Evolutionary conservation across 2,329 filamentous ascomycete species (phyloP), one percentile per base, ranked within the genome.

Genomic region (Fusarium nematophilum): DNA sequence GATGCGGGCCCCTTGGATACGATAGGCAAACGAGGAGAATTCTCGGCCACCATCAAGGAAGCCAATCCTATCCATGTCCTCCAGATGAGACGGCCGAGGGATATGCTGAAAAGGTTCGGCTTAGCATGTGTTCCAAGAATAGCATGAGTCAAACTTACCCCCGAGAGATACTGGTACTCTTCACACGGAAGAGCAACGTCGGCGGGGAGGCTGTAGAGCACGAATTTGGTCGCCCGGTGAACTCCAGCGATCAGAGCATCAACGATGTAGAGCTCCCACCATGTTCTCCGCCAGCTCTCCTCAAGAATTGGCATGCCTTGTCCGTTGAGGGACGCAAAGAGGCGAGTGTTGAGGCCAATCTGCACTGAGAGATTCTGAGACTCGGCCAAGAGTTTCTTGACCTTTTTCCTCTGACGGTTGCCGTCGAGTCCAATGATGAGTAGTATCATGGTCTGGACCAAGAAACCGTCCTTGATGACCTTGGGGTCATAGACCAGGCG

Each of bases 21-120:
- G 87, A 72, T 96, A 96, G 5, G 90, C 83, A 71, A 91, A 95
- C 0, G 93, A 96, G 0, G 92, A 95, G 72, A 93, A 96, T 23
- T 83, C 80, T 33, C 85, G 82, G 8, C 88, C 83, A 38, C 89
- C 86, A 15, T 87, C 87, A 0, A 84, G 83, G 65, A 95, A 93
- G n/a, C 91, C 82, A 47, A 80, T 78, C 50, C 90, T 86, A 58
- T 95, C 90, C 65, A 95, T 90, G 52, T 94, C 89, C 47, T 88
- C 83, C 10, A 95, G 80, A 13, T 85, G 88, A 45, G 83, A 81
- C 1, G 88, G 82, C 1, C 79, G 70, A 25, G 88, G 79, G 67
- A 90, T 81, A 59, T 76, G 75, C 88, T 86, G 21, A 21, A 38
- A 5, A 11, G n/a, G n/a, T n/a, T 6, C 3, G 4, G n/a, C 17